These are phyloP conservation scores for Suillus spraguei DNA, from an alignment of 768 basidiomycete species.

Conservation along the genomic window DNA sequence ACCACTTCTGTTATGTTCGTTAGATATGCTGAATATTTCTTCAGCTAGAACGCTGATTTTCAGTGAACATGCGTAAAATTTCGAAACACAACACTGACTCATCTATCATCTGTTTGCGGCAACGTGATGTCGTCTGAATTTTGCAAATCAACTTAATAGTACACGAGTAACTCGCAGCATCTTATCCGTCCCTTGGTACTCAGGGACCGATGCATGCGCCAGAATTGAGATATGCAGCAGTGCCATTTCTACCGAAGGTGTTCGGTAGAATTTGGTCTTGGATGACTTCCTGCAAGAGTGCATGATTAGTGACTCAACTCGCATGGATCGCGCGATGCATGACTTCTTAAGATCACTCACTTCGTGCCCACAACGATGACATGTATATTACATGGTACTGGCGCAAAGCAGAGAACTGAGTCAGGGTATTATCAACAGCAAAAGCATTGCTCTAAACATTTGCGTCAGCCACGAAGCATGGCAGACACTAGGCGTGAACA, in stretches of 20 bases:
- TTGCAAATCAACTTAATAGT: background rate
- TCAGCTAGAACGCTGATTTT: background rate
- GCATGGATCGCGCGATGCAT: background rate
- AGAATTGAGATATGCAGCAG: background rate
- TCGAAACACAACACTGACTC: background rate
- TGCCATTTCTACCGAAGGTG: background rate
- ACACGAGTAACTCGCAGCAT: background rate
- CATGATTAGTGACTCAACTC: background rate
- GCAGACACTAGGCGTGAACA: constrained; percentile 11
- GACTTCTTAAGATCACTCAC: constrained; percentile 24
- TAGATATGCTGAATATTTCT: background rate
- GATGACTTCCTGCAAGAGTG: background rate
- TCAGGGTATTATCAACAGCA: constrained; percentile 64
- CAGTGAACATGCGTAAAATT: background rate
- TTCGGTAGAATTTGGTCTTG: background rate
- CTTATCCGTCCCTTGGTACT: background rate
- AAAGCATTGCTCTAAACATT: constrained; percentile 42
- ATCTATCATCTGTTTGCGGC: background rate
- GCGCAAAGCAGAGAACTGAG: constrained; percentile 40
- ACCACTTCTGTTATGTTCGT: background rate
- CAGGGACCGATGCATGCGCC: background rate
- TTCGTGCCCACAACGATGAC: constrained; percentile 74
- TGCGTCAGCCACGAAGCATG: constrained; percentile 18
- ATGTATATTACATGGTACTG: constrained; percentile 16
- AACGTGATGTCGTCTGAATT: background rate